Base-by-base conservation (phyloP, 352 stramenopile genomes). In the Pythium oligandrum region DNA sequence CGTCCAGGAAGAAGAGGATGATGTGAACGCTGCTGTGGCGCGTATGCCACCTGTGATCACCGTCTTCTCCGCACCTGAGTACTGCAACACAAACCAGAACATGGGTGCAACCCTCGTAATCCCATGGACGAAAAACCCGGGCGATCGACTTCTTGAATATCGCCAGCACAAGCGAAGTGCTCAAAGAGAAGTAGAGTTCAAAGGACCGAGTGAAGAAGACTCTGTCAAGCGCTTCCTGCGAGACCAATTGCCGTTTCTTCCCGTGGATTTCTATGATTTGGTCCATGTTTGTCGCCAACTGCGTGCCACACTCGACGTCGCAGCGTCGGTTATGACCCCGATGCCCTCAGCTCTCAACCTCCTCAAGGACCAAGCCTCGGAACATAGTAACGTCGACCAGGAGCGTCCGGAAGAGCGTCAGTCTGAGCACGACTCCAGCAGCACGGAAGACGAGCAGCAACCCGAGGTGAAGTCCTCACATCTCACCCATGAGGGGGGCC, bases 41-140 rank as follows among this genome's bases (percentile, higher is more conserved):
- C 34, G 44, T 7, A 38, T 90, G 17, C 75, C 80, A 10, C 73
- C 76, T 0, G 69, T 91, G 48, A 72, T 91, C 36, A 93, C 83
- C 0, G 79, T 93, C 7, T 93, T 93, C 59, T 93, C 83, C 1
- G 83, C 83, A 10, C 81, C 83, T 30, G 76, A 92, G 58, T 93
- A 93, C 55, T 93, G 83, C 64, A 88, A 89, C 54, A 88, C 73
- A 12, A 89, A 92, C 51, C 61, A 83, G 55, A 93, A 93, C 46
- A 82, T 88, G 63, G 82, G 82, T 8, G 82, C 82, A 12, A 93
- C 82, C 40, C 58, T 93, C 34, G 64, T 73, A 44, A 75, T 93
- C 38, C 71, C 78, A 11, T 89, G 70, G 66, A 66, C 83, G 48
- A 66, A 60, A 42, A 45, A 35, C 17, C 6, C 31, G 1, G 65